Evolutionary conservation across 768 basidiomycete species (phyloP), one percentile per base, ranked within the genome.

Genomic region (Hypholoma fasciculare): DNA sequence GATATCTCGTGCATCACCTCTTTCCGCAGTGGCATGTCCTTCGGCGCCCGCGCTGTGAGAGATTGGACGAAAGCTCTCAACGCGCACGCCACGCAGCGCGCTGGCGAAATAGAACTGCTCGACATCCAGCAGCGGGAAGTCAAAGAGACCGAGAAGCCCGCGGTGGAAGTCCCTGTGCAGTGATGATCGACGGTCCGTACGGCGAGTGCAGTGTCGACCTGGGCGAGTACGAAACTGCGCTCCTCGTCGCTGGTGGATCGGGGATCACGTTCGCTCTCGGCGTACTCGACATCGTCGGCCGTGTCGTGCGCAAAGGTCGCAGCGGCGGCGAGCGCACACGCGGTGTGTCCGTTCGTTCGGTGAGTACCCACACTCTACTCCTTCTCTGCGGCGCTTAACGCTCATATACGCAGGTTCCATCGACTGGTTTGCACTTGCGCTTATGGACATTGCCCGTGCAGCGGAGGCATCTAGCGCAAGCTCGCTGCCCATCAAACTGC

Each of bases 141-240:
- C 23, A 57, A 67, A 59, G 39, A 61, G 14, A 23, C 39, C 14
- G 13, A 39, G 20, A 12, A 13, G 11, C 47, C 52, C 23, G n/a
- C 23, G 1, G 27, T 54, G 7, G 67, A 65, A 46, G 68, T 74
- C 4, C 78, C 74, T 0, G 80, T 90, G 1, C 86, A 86, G 88
- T 94, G 37, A 86, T 94, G 80, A 65, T 96, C 46, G 93, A 94
- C 56, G 95, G 94, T 1, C 93, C 94, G 0, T 95, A 95, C 65
- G 94, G 92, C 2, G 92, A 92, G 0, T 86, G 85, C 19, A 80
- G 83, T n/a, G 67, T 94, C 58, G 89, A 92, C 64, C 72, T 92
- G 13, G 85, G 82, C 0, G 72, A 77, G 30, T 90, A 85, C 57
- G 93, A 94, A 71, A 83, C 78, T 14, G 89, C 85, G 16, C 62